Conservation (phyloP, 192 early-diverging fungal genomes). For the Podila epicladia region DNA sequence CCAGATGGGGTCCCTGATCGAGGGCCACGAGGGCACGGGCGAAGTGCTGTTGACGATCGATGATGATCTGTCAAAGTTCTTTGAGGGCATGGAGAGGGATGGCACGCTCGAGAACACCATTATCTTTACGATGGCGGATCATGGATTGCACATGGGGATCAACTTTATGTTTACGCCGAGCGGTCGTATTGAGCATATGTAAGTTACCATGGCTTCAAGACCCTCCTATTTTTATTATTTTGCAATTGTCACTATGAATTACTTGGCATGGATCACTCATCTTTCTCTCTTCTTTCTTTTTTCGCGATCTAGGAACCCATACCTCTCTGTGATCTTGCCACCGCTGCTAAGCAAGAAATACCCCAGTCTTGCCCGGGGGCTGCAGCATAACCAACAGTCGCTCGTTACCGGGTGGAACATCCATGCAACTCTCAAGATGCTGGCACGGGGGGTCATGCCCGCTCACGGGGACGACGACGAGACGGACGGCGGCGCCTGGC, state of each 20-base stretch:
- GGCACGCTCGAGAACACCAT: constrained; percentile 53
- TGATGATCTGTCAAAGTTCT: constrained; percentile 35
- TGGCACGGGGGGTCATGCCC: constrained; percentile 29
- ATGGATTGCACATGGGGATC: constrained; percentile 58
- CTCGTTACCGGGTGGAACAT: constrained; percentile 46
- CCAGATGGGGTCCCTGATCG: constrained; percentile 52
- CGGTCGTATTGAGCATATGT: constrained; percentile 54
- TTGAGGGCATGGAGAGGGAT: constrained; percentile 45
- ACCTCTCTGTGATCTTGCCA: constrained; percentile 51
- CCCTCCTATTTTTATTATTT: not conserved
- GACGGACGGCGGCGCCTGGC: constrained; percentile 22
- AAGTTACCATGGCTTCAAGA: constrained; percentile 1
- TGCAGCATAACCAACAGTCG: constrained; percentile 50
- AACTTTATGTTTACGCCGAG: constrained; percentile 51
- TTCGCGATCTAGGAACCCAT: constrained; percentile 35
- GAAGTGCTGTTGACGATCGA: constrained; percentile 51
- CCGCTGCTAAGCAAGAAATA: constrained; percentile 25
- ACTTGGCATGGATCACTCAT: too few species aligned
- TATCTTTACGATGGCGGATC: constrained; percentile 53
- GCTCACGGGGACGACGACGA: constrained; percentile 21
- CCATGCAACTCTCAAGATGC: constrained; percentile 41
- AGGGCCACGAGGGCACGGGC: constrained; percentile 55
- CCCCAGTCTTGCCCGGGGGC: constrained; percentile 24
- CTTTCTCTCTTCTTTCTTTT: not conserved
- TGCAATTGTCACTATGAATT: too few species aligned